Evolutionary conservation across 2,329 filamentous ascomycete genomes (phyloP), one percentile per base, ranked within the genome.

Genomic region (Pseudohalonectria lignicola): DNA sequence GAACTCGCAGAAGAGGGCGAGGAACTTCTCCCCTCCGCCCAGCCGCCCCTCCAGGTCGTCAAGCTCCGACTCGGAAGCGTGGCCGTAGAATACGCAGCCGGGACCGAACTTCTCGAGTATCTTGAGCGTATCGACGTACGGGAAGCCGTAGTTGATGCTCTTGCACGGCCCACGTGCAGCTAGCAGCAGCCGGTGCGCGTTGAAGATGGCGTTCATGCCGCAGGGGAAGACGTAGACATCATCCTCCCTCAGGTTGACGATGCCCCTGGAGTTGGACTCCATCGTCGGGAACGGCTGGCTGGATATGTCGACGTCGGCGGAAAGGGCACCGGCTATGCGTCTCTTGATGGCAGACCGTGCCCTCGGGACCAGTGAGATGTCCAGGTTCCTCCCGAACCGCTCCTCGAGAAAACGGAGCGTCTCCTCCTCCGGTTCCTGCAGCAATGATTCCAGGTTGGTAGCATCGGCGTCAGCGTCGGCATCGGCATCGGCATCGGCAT

Each of bases 191-290:
- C 82, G 78, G 55, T 98, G 92, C 0, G 84, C 73, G 49, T 86
- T 86, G 63, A 86, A 98, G 32, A 98, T 95, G 37, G 90, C 79
- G 52, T 86, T 95, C 88, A 98, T 98, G 28, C 92, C 92, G 30
- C 75, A 81, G 1, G 90, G 85, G 40, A 83, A 90, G 1, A 98
- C 70, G 52, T 86, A 94, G 26, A 98, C 83, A 54, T 98, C 90
- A 17, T 85, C 76, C 54, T 94, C 86, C 2, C 76, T 76, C 37
- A 95, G 79, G 18, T 74, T 79, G 10, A 70, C 65, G 3, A 80
- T 64, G 17, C 75, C 72, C 35, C 74, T 63, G 5, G 64, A 61
- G 50, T 73, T 72, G 10, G 59, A 56, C 31, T 57, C 54, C 51
- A 64, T 63, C 17, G 67, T 57, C n/a, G 70, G 62, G 20, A 15